Evolutionary conservation across 768 basidiomycete genomes (phyloP).

Genomic region (Naganishia vaughanmartiniae): DNA sequence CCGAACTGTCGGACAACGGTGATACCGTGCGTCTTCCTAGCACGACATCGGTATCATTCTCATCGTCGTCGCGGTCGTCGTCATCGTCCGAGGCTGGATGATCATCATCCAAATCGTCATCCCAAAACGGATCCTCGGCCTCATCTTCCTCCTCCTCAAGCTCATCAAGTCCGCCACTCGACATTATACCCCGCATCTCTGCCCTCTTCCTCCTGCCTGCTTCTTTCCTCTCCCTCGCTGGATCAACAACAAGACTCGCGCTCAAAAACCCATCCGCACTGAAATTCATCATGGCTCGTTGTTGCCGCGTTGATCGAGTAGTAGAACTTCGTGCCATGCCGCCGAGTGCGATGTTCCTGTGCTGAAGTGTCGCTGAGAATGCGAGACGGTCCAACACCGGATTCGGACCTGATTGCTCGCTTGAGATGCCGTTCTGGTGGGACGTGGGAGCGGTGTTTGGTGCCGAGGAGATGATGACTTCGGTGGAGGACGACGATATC

Average conservation of each 20-base stretch:
- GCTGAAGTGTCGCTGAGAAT: neutral
- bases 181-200: neutral
- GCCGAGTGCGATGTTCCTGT: neutral
- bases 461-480: constrained; percentile 18
- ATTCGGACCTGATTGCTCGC: neutral
- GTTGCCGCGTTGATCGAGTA: constrained; percentile 15
- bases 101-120: constrained; percentile 22
- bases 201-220: constrained; percentile 5
- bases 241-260: constrained; percentile 7
- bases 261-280: constrained; percentile 13
- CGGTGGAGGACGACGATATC: neutral
- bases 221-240: constrained; percentile 11
- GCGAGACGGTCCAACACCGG: neutral
- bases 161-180: constrained; percentile 11
- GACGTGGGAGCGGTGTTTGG: neutral
- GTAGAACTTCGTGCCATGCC: constrained; percentile 9
- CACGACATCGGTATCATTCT: constrained; percentile 25
- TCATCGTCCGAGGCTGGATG: constrained; percentile 24
- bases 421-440: constrained; percentile 1
- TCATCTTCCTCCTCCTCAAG: constrained; percentile 28
- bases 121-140: constrained; percentile 11
- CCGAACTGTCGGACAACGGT: constrained; percentile 28
- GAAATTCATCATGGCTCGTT: constrained; percentile 21
- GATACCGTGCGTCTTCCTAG: constrained; percentile 33
- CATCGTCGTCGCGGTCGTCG: constrained; percentile 5